Base-by-base conservation (phyloP, 768 basidiomycete genomes). In the Tulasnella sp. region DNA sequence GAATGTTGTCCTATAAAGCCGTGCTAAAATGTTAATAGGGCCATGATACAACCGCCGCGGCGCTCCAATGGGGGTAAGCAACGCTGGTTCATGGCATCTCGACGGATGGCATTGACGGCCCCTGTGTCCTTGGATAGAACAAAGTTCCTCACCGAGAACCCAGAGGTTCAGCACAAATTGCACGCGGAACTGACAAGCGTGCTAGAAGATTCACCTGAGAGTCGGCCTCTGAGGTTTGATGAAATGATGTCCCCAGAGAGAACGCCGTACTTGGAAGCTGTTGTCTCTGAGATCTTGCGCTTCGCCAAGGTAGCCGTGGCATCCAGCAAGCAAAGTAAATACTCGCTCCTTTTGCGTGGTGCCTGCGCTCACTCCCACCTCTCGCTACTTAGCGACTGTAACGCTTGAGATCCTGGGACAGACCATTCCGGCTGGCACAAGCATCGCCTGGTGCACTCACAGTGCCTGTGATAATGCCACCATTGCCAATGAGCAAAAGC, bases 261-360 rank as follows among this genome's bases (percentile, higher is more conserved):
- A n/a, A 56, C 52, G 0, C 75, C 75, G 36, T 76, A 76, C 75
- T 39, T 76, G 46, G 75, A 76, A 76, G 75, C 75, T 6, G 75
- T 76, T 3, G 75, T 76, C 27, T 52, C 39, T 4, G 75, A 76
- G 40, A 76, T 76, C 10, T n/a, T 76, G 27, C 39, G 75, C 1
- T 56, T 34, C 31, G 75, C 75, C 24, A 38, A 52, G 24, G 75
- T 76, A 8, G 52, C 46, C 19, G 75, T 7, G 9, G 52, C 46
- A 34, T 52, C 38, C 14, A 38, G 75, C 56, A 48, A 38, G 36
- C 42, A 56, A 48, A 76, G 52, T 46, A 76, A n/a, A n/a, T n/a
- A n/a, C n/a, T n/a, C n/a, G n/a, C n/a, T n/a, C n/a, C n/a, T n/a
- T n/a, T n/a, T n/a, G n/a, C n/a, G n/a, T n/a, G n/a, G n/a, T 2